Percentiles rank a stretch among this genome's conserved stretches.
Conservation (phyloP, 2,329 filamentous ascomycete genomes). For the Cladophialophora immunda region DNA sequence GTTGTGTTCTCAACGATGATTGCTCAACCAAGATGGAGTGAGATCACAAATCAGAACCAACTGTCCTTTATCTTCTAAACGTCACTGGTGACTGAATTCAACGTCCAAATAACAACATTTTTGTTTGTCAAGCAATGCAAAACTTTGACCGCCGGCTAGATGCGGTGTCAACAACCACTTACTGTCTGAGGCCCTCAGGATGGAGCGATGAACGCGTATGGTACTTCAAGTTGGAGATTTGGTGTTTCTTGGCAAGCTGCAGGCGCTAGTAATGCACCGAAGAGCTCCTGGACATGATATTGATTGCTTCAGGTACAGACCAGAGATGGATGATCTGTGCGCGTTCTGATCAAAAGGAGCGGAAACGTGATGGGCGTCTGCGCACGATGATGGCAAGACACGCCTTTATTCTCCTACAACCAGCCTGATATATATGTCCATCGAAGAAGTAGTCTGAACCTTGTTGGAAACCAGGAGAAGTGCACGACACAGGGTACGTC, state of each 20-base stretch:
- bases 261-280: background rate
- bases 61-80: background rate
- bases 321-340: background rate
- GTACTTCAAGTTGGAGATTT: background rate
- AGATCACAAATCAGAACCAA: background rate
- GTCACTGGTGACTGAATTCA: background rate
- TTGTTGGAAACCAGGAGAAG: background rate
- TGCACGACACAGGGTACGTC: background rate
- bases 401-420: background rate
- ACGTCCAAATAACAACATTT: background rate
- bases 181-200: background rate
- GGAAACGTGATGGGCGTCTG: background rate
- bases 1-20: background rate
- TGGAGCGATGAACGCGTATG: background rate
- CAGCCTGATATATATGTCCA: background rate
- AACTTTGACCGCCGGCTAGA: background rate
- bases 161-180: background rate
- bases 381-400: no score
- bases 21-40: background rate
- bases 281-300: no score
- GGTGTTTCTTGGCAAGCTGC: conserved; percentile 19
- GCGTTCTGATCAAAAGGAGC: background rate
- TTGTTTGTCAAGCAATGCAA: background rate
- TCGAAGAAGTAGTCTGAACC: background rate
- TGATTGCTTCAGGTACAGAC: background rate